Percentiles rank a stretch among this genome's conserved stretches.
Evolutionary conservation across 2,329 filamentous ascomycete genomes (phyloP).

Genomic region (Aspergillus fumigatus): DNA sequence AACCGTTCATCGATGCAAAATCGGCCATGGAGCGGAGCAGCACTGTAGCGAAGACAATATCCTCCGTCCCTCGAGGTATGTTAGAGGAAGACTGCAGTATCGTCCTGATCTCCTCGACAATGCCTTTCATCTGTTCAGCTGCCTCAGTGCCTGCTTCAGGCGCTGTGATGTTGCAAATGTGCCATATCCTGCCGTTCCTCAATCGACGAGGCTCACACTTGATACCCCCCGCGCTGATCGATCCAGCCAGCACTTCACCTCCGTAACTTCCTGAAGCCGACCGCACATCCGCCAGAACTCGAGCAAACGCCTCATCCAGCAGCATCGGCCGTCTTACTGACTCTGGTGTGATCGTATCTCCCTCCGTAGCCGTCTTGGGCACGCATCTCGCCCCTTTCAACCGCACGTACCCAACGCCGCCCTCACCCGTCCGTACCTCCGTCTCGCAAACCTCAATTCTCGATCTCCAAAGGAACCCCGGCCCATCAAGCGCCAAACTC

Average conservation of each 20-base stretch:
- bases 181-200: constrained; percentile 25
- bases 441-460: constrained; percentile 60
- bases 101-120: constrained; percentile 14
- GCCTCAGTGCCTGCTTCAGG: constrained; percentile 36
- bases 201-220: constrained; percentile 15
- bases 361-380: constrained; percentile 33
- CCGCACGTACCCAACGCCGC: constrained; percentile 70
- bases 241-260: background rate
- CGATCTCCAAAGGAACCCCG: constrained; percentile 65
- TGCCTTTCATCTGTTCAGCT: constrained; percentile 36
- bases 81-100: constrained; percentile 20
- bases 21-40: constrained; percentile 74
- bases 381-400: constrained; percentile 56
- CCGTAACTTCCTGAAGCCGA: background rate
- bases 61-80: constrained; percentile 24
- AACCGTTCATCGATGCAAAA: constrained; percentile 68
- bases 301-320: constrained; percentile 60
- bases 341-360: constrained; percentile 16
- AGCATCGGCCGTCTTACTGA: constrained; percentile 53
- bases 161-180: constrained; percentile 36
- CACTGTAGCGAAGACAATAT: constrained; percentile 52
- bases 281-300: constrained; percentile 28
- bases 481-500: constrained; percentile 82
- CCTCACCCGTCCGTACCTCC: constrained; percentile 60
- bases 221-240: background rate